Evolutionary conservation across 352 stramenopile genomes (phyloP).

Genomic region (Phytophthora sp.): DNA sequence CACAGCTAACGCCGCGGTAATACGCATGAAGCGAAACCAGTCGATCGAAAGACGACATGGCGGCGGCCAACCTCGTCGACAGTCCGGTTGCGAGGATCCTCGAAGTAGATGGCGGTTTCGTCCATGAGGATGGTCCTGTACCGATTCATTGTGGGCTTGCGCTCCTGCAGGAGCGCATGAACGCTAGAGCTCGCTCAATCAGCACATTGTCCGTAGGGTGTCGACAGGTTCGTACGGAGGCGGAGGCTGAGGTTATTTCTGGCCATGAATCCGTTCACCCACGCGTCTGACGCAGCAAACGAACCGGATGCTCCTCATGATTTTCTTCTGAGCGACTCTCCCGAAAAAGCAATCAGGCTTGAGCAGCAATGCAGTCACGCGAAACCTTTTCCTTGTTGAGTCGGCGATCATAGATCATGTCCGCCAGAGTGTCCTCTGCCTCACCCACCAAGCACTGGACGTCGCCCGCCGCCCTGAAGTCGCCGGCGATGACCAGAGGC

Average conservation of each 20-base stretch:
- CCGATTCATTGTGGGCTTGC: conserved; percentile 14
- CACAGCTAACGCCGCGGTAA: conserved; percentile 22
- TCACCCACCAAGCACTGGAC: conserved; percentile 2
- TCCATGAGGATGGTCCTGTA: conserved; percentile 30
- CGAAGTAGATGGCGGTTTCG: conserved; percentile 37
- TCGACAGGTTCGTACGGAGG: conserved; percentile 28
- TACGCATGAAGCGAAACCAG: conserved; percentile 35
- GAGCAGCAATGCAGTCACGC: conserved; percentile 17
- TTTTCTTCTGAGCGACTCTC: conserved; percentile 1
- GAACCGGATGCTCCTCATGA: conserved; percentile 14
- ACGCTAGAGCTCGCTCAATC: conserved; percentile 12
- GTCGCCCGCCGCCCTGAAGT: conserved; percentile 2
- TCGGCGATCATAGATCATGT: conserved; percentile 16
- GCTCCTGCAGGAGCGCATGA: background rate
- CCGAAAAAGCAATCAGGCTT: background rate
- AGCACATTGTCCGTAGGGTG: conserved; percentile 24
- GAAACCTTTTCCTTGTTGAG: conserved; percentile 20
- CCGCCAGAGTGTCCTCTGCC: conserved; percentile 3
- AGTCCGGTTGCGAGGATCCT: conserved; percentile 21
- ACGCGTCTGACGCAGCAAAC: conserved; percentile 30
- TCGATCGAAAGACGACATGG: conserved; percentile 29
- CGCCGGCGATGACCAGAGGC: background rate
- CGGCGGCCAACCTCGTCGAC: conserved; percentile 20
- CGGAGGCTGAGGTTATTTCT: conserved; percentile 24
- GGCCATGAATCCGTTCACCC: conserved; percentile 28